phyloP scores from a whole-genome alignment of 345 rosid species.

The Syzygium oleosum region DNA sequence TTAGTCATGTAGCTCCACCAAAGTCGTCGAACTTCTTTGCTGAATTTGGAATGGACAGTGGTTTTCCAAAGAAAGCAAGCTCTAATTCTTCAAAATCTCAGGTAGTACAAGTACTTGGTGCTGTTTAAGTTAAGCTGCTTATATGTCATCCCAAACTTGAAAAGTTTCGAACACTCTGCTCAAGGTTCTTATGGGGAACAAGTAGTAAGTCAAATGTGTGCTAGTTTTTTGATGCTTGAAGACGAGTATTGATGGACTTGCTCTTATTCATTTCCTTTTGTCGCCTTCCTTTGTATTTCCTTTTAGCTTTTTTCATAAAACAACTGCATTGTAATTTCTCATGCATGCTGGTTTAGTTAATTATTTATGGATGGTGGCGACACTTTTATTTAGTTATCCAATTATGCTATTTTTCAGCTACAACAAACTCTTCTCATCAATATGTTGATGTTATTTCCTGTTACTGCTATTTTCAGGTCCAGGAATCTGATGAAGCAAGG shows the following conservation, averaged over 20 bases:
- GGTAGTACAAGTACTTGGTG: conserved; percentile 20
- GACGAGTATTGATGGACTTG: background rate
- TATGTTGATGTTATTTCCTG: background rate
- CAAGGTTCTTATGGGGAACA: background rate
- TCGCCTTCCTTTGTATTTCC: background rate
- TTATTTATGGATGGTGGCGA: background rate
- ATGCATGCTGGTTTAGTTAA: background rate
- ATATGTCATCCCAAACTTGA: background rate
- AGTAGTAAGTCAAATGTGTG: background rate
- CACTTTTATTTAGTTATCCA: too few species aligned
- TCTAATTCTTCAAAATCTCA: conserved; percentile 58
- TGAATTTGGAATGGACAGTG: conserved; percentile 85
- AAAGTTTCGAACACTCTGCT: background rate
- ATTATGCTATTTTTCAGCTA: background rate
- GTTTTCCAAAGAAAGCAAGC: conserved; percentile 54
- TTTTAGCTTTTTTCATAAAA: background rate
- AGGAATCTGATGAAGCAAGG: conserved; percentile 95
- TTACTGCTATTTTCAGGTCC: conserved; percentile 34
- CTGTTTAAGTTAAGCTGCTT: background rate
- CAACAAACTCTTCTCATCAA: background rate
- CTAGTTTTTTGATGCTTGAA: background rate
- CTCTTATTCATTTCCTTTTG: background rate
- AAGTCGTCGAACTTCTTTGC: conserved; percentile 82
- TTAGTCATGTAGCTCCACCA: conserved; percentile 91
- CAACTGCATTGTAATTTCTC: background rate